Conservation (phyloP, 345 rosid genomes). For the Eucalyptus tenuipes region DNA sequence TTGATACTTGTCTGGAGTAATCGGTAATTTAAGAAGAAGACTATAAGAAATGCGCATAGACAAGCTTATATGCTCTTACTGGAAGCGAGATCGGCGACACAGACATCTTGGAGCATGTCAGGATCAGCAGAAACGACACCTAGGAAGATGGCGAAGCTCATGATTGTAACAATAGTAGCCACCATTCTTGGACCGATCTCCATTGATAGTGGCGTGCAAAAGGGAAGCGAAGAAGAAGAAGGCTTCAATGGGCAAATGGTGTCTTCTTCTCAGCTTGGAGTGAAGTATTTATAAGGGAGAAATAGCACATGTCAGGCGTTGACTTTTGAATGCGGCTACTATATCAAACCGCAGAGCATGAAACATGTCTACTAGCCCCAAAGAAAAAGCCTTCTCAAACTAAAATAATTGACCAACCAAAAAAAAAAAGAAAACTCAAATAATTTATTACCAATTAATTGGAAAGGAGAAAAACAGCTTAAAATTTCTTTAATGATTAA, state of each 20-base stretch:
- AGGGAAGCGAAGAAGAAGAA: neutral
- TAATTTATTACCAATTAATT: neutral
- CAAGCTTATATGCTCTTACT: neutral
- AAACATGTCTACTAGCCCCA: neutral
- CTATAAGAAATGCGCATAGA: neutral
- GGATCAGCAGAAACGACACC: constrained; percentile 34
- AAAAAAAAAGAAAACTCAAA: too few species aligned
- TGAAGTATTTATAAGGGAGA: neutral
- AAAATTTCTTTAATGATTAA: neutral
- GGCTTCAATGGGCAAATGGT: neutral
- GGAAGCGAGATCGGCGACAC: constrained; percentile 59
- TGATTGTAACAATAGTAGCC: neutral
- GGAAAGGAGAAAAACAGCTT: neutral
- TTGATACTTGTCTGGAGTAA: neutral
- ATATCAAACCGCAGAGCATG: neutral
- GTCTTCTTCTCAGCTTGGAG: neutral
- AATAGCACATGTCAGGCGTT: neutral
- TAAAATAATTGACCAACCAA: too few species aligned
- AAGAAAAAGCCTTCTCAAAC: neutral
- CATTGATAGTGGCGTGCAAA: neutral
- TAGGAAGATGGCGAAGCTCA: neutral
- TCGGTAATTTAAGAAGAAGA: neutral
- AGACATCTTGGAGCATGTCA: constrained; percentile 67
- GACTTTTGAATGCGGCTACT: neutral
- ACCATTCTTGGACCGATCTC: neutral